Conservation (phyloP, 805 yeast species). For the Nakazawaea holstii region DNA sequence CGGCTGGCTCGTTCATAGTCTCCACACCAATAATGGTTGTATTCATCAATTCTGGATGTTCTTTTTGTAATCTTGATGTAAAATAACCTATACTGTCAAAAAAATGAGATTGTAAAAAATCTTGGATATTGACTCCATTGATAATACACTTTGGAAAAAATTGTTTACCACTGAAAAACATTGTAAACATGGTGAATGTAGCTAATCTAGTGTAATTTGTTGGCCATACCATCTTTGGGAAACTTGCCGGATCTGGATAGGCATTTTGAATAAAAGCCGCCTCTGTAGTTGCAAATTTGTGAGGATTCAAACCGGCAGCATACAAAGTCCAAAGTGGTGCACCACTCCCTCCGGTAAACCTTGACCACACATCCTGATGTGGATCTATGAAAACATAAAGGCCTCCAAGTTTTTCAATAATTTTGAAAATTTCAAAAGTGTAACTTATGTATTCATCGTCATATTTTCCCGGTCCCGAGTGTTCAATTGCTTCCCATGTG, state of each 20-base stretch:
- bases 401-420: constrained; percentile 60
- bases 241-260: constrained; percentile 37
- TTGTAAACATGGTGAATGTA: constrained; percentile 73
- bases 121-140: constrained; percentile 73
- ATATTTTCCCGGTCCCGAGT: constrained; percentile 76
- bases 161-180: constrained; percentile 73
- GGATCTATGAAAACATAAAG: constrained; percentile 79
- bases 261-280: constrained; percentile 76
- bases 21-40: constrained; percentile 75
- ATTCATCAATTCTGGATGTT: constrained; percentile 40
- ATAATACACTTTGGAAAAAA: constrained; percentile 75
- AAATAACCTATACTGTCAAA: constrained; percentile 46
- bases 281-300: constrained; percentile 61
- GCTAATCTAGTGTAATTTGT: constrained; percentile 79
- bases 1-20: constrained; percentile 79
- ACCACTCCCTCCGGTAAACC: constrained; percentile 86
- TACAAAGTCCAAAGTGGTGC: constrained; percentile 92
- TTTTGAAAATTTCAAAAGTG: constrained; percentile 55
- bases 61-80: constrained; percentile 31
- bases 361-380: constrained; percentile 93
- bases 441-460: constrained; percentile 74
- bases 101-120: constrained; percentile 63
- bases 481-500: constrained; percentile 94
- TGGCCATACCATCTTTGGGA: constrained; percentile 90
- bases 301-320: constrained; percentile 83